Evolutionary conservation across 23 red algal species (phyloP).

Genomic region (Gracilaria caudata): DNA sequence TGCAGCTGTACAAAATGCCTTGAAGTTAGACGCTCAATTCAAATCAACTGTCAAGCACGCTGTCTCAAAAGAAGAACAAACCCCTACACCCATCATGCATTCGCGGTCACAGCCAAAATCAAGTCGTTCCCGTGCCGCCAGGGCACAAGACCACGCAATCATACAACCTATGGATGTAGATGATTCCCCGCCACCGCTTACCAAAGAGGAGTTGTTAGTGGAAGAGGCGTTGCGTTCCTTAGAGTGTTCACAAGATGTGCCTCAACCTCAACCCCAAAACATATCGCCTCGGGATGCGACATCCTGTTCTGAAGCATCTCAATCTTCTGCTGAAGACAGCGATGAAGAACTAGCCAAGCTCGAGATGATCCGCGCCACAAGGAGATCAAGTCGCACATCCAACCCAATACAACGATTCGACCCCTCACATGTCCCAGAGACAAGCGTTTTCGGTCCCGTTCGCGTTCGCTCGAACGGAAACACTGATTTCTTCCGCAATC

Average conservation of each 20-base stretch:
- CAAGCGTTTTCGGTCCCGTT: slow-evolving; percentile 8
- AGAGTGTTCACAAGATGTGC: slow-evolving; percentile 17
- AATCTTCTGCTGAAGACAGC: slow-evolving; percentile 20
- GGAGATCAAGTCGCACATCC: slow-evolving; percentile 7
- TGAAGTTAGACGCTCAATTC: background rate
- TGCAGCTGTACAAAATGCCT: background rate
- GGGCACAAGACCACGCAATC: background rate
- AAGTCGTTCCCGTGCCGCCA: background rate
- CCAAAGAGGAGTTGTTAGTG: background rate
- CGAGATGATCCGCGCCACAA: background rate
- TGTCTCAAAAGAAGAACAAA: background rate
- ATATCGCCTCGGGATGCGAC: slow-evolving; percentile 1
- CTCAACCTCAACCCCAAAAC: background rate
- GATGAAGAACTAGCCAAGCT: slow-evolving; percentile 10
- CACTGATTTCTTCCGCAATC: background rate
- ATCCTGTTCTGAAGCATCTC: background rate
- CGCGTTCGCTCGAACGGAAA: background rate
- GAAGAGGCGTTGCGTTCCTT: background rate
- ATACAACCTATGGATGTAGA: slow-evolving; percentile 11
- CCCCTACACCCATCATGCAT: background rate
- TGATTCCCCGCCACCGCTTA: background rate
- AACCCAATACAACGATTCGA: slow-evolving; percentile 10
- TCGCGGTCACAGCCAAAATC: background rate
- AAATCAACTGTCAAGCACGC: background rate
- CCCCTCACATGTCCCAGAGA: background rate